These are phyloP conservation scores for Pichia norvegensis DNA, from an alignment of 1,139 yeast species.

Conservation along the genomic window DNA sequence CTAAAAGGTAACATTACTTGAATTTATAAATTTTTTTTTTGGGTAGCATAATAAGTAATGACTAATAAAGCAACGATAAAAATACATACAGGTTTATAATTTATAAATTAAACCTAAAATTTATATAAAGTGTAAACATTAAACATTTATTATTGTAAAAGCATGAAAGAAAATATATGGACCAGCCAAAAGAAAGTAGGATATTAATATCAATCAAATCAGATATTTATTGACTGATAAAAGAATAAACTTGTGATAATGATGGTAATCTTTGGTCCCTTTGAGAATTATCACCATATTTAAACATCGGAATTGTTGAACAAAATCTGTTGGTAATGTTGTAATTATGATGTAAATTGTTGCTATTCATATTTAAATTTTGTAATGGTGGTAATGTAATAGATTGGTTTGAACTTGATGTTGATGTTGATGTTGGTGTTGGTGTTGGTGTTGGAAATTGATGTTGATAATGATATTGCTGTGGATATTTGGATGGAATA, in stretches of 20 bases:
- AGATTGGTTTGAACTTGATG: background rate
- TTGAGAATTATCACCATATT: background rate
- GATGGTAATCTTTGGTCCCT: constrained; percentile 3
- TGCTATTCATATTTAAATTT: background rate
- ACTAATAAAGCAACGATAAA: too few relatives aligned
- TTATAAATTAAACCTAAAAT: too few relatives aligned
- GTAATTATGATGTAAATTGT: background rate
- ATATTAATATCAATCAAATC: too few relatives aligned
- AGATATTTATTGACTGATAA: constrained; percentile 6
- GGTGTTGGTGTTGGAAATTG: background rate
- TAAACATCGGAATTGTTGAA: background rate
- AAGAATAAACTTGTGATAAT: constrained; percentile 7
- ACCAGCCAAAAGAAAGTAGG: too few relatives aligned
- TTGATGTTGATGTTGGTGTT: background rate
- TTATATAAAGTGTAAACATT: too few relatives aligned
- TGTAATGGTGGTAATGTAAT: background rate
- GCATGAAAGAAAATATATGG: too few relatives aligned
- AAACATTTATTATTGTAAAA: too few relatives aligned
- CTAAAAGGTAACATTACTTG: too few relatives aligned
- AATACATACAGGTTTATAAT: too few relatives aligned
- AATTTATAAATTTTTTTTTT: too few relatives aligned
- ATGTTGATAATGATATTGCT: background rate
- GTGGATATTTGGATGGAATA: background rate
- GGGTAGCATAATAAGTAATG: too few relatives aligned
- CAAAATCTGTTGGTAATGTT: background rate